Percentiles rank a stretch among this genome's conserved stretches.
Evolutionary conservation across 192 early-diverging fungal species (phyloP).

Genomic region (Podila minutissima): DNA sequence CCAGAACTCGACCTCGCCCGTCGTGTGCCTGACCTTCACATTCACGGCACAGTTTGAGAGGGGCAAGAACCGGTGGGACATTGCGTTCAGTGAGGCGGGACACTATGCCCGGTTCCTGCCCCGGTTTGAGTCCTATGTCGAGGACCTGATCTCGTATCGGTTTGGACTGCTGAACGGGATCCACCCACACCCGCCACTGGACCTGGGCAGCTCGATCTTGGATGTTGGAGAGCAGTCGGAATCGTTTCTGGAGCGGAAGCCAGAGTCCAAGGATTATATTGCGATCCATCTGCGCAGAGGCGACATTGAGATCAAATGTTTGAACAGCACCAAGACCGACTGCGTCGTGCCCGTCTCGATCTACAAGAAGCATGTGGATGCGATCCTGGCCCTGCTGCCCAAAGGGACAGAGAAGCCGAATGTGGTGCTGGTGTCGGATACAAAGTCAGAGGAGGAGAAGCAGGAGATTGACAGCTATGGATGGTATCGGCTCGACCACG

Average conservation of each 20-base stretch:
- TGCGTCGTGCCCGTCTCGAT: constrained; percentile 29
- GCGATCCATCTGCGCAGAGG: constrained; percentile 40
- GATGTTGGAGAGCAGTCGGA: constrained; percentile 16
- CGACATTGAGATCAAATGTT: constrained; percentile 27
- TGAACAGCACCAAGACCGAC: constrained; percentile 7
- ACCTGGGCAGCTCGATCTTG: constrained; percentile 34
- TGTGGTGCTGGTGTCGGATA: constrained; percentile 39
- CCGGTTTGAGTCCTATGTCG: constrained; percentile 30
- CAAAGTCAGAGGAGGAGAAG: constrained; percentile 33
- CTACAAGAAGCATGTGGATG: constrained; percentile 33
- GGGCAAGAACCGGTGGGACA: constrained; percentile 24
- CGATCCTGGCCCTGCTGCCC: constrained; percentile 5
- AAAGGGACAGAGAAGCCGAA: constrained; percentile 3
- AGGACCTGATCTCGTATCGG: constrained; percentile 36
- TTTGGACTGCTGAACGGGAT: constrained; percentile 13
- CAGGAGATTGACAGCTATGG: constrained; percentile 37
- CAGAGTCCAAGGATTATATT: constrained; percentile 22
- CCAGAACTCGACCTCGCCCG: constrained; percentile 23
- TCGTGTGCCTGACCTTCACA: constrained; percentile 35
- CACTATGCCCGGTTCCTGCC: constrained; percentile 32
- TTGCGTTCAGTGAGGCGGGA: constrained; percentile 17
- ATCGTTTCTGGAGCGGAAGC: constrained; percentile 24
- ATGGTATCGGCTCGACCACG: constrained; percentile 45
- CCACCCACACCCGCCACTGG: constrained; percentile 22
- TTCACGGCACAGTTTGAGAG: constrained; percentile 29